Conservation (phyloP, 2,329 filamentous ascomycete genomes). For the Cladosporium phlei region DNA sequence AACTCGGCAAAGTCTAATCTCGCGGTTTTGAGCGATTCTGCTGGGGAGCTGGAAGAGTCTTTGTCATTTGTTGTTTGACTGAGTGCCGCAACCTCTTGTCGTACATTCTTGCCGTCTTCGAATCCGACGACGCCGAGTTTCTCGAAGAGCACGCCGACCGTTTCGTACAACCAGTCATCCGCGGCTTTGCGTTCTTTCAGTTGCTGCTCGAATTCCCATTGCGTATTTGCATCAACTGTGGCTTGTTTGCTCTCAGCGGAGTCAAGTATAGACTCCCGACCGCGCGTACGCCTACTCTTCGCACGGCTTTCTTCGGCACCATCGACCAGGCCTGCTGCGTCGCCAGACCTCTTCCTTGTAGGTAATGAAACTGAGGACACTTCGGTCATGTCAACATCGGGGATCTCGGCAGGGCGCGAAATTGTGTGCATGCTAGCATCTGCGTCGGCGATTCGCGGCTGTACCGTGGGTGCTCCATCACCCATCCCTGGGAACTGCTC, state of each 20-base stretch:
- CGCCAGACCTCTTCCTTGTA: slow-evolving; percentile 57
- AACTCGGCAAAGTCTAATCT: slow-evolving; percentile 23
- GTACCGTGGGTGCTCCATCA: slow-evolving; percentile 26
- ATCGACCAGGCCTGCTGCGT: slow-evolving; percentile 56
- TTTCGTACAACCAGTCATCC: slow-evolving; percentile 55
- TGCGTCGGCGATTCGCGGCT: slow-evolving; percentile 28
- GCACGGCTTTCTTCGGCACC: slow-evolving; percentile 51
- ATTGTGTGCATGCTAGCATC: slow-evolving; percentile 21
- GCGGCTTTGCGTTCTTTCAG: slow-evolving; percentile 50
- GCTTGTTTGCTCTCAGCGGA: slow-evolving; percentile 39
- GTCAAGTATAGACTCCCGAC: slow-evolving; percentile 51
- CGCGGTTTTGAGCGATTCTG: slow-evolving; percentile 17
- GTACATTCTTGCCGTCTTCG: slow-evolving; percentile 24
- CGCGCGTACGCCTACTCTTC: slow-evolving; percentile 58
- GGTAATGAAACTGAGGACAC: slow-evolving; percentile 31
- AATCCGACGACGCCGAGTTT: slow-evolving; percentile 45
- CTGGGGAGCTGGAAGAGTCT: background rate
- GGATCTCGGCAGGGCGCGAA: background rate
- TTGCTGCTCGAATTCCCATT: slow-evolving; percentile 52
- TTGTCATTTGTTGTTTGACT: slow-evolving; percentile 1
- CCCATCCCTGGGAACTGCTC: slow-evolving; percentile 32
- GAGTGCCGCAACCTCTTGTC: slow-evolving; percentile 24
- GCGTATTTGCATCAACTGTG: slow-evolving; percentile 44
- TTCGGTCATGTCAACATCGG: slow-evolving; percentile 23
- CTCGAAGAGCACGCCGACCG: slow-evolving; percentile 48